These are phyloP conservation scores for Mycena belliarum DNA, from an alignment of 768 basidiomycete species.

Conservation along the genomic window DNA sequence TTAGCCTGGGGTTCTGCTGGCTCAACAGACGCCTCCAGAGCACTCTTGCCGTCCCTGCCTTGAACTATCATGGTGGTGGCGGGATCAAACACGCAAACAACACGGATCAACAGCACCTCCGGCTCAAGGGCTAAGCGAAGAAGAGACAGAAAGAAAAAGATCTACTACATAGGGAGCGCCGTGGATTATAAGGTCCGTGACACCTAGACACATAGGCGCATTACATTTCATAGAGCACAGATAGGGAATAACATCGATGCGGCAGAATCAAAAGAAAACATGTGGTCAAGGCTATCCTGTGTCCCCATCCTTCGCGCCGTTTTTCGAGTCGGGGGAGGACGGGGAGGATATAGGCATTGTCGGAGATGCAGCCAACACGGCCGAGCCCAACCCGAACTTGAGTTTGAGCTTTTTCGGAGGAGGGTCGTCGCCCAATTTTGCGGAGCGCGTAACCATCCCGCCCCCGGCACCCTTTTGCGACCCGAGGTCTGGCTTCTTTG, in stretches of 20 bases:
- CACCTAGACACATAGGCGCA: conserved; percentile 10
- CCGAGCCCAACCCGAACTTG: conserved; percentile 56
- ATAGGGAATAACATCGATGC: conserved; percentile 15
- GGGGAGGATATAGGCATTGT: not conserved
- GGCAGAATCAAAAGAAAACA: not conserved
- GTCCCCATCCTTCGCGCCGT: conserved; percentile 33
- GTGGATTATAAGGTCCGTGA: not conserved
- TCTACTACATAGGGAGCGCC: no score
- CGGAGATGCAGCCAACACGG: conserved; percentile 33
- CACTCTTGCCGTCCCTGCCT: conserved; percentile 3
- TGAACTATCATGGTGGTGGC: conserved; percentile 1
- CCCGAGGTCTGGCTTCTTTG: conserved; percentile 56
- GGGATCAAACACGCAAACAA: not conserved
- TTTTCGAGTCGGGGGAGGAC: conserved; percentile 19
- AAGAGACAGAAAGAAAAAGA: no score
- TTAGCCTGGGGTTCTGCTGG: not conserved
- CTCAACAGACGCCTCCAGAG: not conserved
- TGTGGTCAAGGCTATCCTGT: conserved; percentile 24
- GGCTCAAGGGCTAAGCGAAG: no score
- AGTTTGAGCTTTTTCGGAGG: conserved; percentile 74
- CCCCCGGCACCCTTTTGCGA: conserved; percentile 40
- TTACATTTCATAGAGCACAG: conserved; percentile 20
- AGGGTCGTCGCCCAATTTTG: conserved; percentile 52
- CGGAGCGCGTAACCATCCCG: conserved; percentile 32
- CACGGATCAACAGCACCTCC: not conserved